Percentiles rank a stretch among this genome's conserved stretches.
Conservation (phyloP, 2,329 filamentous ascomycete genomes). For the Sphaerulina populicola region DNA sequence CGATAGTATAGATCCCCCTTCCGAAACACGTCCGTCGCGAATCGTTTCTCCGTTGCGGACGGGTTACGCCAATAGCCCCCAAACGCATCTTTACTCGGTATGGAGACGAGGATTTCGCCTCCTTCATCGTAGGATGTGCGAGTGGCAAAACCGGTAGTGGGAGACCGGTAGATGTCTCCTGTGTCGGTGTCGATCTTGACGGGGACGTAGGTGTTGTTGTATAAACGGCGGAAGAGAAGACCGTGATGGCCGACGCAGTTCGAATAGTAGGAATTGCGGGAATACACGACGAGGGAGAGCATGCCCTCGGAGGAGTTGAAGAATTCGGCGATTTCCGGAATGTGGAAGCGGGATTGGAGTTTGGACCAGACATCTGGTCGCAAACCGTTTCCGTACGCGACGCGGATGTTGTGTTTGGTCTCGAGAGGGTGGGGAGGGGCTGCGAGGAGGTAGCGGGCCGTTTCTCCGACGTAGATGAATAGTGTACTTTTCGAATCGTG, state of each 20-base stretch:
- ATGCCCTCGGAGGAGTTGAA: constrained; percentile 71
- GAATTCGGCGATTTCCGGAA: constrained; percentile 60
- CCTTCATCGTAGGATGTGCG: constrained; percentile 57
- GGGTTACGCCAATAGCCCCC: constrained; percentile 62
- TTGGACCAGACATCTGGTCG: constrained; percentile 60
- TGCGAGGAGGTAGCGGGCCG: constrained; percentile 63
- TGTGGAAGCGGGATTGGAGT: constrained; percentile 56
- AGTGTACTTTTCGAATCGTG: constrained; percentile 58
- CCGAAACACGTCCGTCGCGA: constrained; percentile 39
- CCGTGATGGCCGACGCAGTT: constrained; percentile 65
- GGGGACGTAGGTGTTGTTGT: constrained; percentile 53
- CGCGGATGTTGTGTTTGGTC: constrained; percentile 48
- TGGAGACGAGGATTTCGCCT: constrained; percentile 61
- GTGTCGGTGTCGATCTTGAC: constrained; percentile 62
- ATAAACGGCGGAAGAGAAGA: constrained; percentile 46
- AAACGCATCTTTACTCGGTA: constrained; percentile 52
- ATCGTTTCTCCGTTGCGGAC: constrained; percentile 54
- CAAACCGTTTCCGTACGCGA: constrained; percentile 58
- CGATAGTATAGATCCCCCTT: constrained; percentile 42
- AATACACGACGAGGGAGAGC: constrained; percentile 42
- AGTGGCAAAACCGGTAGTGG: constrained; percentile 58
- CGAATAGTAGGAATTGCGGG: constrained; percentile 54
- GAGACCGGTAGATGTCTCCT: constrained; percentile 57
- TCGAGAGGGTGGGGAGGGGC: constrained; percentile 55
- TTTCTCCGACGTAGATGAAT: constrained; percentile 72